Percentiles rank a stretch among this genome's conserved stretches.
phyloP scores from a whole-genome alignment of 305 asterid genomes.

The Stenogyne calaminthoides region DNA sequence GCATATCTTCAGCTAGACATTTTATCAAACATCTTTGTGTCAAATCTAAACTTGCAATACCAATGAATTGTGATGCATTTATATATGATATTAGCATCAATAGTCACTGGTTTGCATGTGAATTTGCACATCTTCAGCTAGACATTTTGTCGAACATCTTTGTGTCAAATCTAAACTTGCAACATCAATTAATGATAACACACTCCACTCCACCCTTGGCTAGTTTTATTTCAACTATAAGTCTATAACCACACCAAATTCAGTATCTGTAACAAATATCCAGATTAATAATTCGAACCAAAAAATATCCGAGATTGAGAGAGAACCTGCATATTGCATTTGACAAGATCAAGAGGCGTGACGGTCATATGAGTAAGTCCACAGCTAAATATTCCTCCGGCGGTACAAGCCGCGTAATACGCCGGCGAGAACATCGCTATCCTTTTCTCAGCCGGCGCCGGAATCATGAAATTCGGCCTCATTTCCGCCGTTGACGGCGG shows the following conservation, averaged over 20 bases:
- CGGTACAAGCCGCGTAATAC: slow-evolving; percentile 70
- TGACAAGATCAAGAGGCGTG: slow-evolving; percentile 90
- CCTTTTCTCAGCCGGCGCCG: slow-evolving; percentile 62
- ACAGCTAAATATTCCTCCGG: slow-evolving; percentile 72
- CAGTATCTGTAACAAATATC: neutral
- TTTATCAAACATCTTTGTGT: neutral
- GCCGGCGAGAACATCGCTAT: slow-evolving; percentile 69
- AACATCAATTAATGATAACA: neutral
- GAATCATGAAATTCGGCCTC: slow-evolving; percentile 45
- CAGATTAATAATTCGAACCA: neutral
- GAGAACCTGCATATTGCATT: slow-evolving; percentile 90
- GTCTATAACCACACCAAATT: neutral
- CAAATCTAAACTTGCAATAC: neutral
- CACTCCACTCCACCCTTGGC: neutral
- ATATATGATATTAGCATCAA: too few relatives aligned
- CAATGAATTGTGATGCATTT: neutral
- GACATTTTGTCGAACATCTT: too few relatives aligned
- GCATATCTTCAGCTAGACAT: neutral
- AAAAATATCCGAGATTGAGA: neutral
- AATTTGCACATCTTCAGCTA: too few relatives aligned
- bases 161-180: too few relatives aligned
- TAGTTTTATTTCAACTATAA: neutral
- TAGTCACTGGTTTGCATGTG: too few relatives aligned
- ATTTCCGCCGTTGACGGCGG: slow-evolving; percentile 22
- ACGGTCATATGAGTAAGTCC: slow-evolving; percentile 81